A percentile compares a stretch with the other conserved stretches of the same genome.
Evolutionary conservation across 768 basidiomycete genomes (phyloP).

Genomic region (Pulveroboletus frians): DNA sequence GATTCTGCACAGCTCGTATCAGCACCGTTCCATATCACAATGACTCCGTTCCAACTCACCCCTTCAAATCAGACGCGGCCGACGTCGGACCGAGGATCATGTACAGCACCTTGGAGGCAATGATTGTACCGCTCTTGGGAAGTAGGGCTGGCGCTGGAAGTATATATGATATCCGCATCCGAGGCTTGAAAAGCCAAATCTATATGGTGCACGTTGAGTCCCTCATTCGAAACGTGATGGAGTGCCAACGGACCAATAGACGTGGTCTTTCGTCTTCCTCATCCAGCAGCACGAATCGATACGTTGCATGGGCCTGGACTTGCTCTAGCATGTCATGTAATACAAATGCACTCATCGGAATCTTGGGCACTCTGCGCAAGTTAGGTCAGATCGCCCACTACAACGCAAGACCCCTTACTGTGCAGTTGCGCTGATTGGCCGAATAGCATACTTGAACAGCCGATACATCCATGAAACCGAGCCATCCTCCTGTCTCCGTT

Average conservation of each 20-base stretch:
- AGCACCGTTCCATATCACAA: not conserved
- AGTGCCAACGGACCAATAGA: constrained; percentile 55
- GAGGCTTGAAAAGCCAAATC: constrained; percentile 96
- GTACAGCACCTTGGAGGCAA: constrained; percentile 81
- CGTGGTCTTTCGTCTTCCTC: constrained; percentile 79
- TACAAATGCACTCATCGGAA: constrained; percentile 83
- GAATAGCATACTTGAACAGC: constrained; percentile 79
- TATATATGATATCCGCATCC: constrained; percentile 72
- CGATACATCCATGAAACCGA: constrained; percentile 48
- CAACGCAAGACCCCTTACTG: constrained; percentile 46
- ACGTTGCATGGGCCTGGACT: constrained; percentile 87
- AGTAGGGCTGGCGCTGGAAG: constrained; percentile 50
- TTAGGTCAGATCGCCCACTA: not conserved
- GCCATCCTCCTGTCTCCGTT: constrained; percentile 34
- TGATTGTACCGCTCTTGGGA: constrained; percentile 55
- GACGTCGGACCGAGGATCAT: constrained; percentile 66
- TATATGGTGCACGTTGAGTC: constrained; percentile 27
- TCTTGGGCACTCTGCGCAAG: constrained; percentile 30
- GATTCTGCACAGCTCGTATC: constrained; percentile 34
- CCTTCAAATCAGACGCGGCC: constrained; percentile 30
- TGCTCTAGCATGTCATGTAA: constrained; percentile 89
- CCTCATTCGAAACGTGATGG: not conserved
- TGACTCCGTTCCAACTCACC: constrained; percentile 7
- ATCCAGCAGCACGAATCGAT: constrained; percentile 85
- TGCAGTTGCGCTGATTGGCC: constrained; percentile 54